Conservation (phyloP, 495 filamentous ascomycete genomes). For the Penicillium arizonense region DNA sequence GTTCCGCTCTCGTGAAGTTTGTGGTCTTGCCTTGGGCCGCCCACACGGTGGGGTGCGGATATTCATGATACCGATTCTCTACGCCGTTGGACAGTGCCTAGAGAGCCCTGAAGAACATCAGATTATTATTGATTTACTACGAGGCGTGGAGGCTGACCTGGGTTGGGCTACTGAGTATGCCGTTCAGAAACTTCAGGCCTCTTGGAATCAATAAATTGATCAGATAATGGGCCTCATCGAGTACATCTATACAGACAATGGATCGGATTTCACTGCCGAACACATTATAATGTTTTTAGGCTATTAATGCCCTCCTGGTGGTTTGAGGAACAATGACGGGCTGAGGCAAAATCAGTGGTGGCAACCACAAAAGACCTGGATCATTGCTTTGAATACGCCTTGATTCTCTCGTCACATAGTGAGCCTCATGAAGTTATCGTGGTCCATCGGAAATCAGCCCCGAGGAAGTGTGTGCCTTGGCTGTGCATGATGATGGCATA, state of each 20-base stretch:
- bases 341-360: too few relatives aligned
- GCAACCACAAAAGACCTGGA: too few relatives aligned
- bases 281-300: too few relatives aligned
- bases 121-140: constrained; percentile 37
- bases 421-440: neutral
- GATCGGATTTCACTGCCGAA: too few relatives aligned
- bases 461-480: neutral
- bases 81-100: constrained; percentile 39
- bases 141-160: constrained; percentile 38
- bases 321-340: too few relatives aligned
- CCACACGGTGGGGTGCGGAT: constrained; percentile 35
- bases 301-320: too few relatives aligned
- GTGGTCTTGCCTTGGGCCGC: constrained; percentile 38
- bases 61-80: constrained; percentile 38
- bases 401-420: neutral
- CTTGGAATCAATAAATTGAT: constrained; percentile 26
- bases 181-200: constrained; percentile 30
- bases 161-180: constrained; percentile 38
- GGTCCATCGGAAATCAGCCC: neutral
- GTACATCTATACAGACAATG: too few relatives aligned
- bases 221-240: too few relatives aligned
- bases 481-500: neutral
- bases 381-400: too few relatives aligned
- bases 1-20: constrained; percentile 37
- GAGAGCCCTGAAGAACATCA: constrained; percentile 34